These are phyloP conservation scores for Triticum timopheevii DNA, from an alignment of 176 grass and related monocot genomes.

Conservation along the genomic window DNA sequence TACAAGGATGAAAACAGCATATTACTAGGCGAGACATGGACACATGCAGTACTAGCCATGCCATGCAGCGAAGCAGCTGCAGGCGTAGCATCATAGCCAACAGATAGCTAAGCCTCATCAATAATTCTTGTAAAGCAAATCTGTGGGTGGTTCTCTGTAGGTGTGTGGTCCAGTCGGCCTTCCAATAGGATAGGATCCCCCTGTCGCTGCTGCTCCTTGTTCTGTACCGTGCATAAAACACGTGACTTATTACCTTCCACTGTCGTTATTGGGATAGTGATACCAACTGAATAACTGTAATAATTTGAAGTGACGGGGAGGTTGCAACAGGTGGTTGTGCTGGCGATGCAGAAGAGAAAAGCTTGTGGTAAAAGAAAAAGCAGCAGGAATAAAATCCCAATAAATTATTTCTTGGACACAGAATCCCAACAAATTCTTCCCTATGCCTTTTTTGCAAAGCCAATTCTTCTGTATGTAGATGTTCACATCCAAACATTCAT, in stretches of 20 bases:
- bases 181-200: constrained; percentile 17
- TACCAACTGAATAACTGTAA: constrained; percentile 40
- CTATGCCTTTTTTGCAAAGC: neutral
- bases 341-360: neutral
- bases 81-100: neutral
- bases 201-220: constrained; percentile 20
- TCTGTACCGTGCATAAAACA: constrained; percentile 36
- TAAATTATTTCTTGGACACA: constrained; percentile 13
- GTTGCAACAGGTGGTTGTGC: constrained; percentile 34
- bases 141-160: neutral
- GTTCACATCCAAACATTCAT: too few species aligned
- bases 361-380: neutral
- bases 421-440: neutral
- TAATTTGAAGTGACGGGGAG: constrained; percentile 31
- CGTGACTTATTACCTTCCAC: constrained; percentile 34
- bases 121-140: constrained; percentile 34
- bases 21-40: neutral
- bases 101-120: constrained; percentile 14
- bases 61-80: constrained; percentile 5
- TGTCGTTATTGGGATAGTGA: constrained; percentile 37
- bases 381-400: neutral
- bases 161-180: constrained; percentile 41
- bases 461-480: neutral
- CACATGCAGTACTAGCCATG: neutral
- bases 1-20: neutral